Evolutionary conservation across 106 monocot genomes (phyloP), one percentile per base, ranked within the genome.

Genomic region (Hemerocallis citrina): DNA sequence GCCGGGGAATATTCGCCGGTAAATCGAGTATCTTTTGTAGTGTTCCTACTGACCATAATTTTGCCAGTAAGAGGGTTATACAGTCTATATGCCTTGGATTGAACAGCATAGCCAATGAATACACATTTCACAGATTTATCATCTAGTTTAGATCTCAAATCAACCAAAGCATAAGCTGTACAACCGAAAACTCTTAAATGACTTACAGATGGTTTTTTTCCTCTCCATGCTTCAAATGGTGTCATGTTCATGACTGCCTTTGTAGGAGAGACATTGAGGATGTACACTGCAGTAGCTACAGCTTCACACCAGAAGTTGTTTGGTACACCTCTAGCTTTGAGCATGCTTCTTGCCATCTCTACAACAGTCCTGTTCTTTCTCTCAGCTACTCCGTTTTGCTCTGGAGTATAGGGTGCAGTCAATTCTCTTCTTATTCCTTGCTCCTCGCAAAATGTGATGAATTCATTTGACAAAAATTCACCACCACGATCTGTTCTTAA

Each of bases 21-120:
- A n/a, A n/a, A n/a, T n/a, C n/a, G n/a, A n/a, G n/a, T n/a, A n/a
- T n/a, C n/a, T n/a, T n/a, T n/a, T n/a, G n/a, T n/a, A n/a, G n/a
- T n/a, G n/a, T 48, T 48, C 17, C 48, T 1, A n/a, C 48, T 48
- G 48, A 48, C 17, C 17, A 48, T 48, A 48, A 48, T 16, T 8
- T n/a, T 48, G 10, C 48, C 48, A 48, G 10, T 48, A 14, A 14
- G 15, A 48, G 1, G 48, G 17, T 48, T 48, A 48, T 48, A 48
- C 16, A 48, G 20, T n/a, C 48, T 48, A n/a, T 48, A 48, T 48
- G 48, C 48, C 48, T 48, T 48, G 48, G 48, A 48, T n/a, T 48
- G 48, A 48, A 21, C 17, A 48, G 48, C 48, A 48, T 17, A 48
- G 20, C 20, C 20, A 21, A 48, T 21, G 6, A 48, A 21, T 17